A percentile compares a stretch with the other conserved stretches of the same genome.
Conservation (phyloP, 768 basidiomycete species). For the Suillus lakei region DNA sequence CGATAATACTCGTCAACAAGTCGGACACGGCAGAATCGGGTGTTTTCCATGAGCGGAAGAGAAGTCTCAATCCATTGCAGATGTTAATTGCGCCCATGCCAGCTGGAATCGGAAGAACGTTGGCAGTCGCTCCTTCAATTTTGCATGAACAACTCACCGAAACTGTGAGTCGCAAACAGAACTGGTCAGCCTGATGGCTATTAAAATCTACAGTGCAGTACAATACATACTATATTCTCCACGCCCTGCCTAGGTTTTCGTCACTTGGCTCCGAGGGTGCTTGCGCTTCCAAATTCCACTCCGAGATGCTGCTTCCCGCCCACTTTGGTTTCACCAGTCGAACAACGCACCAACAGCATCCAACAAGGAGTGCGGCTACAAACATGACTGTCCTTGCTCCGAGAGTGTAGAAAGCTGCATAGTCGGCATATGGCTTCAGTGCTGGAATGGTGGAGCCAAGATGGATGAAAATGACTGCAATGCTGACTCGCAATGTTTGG, state of each 20-base stretch:
- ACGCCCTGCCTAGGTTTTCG: neutral
- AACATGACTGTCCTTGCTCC: neutral
- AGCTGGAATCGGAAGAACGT: neutral
- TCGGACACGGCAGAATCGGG: no score
- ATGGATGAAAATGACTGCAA: neutral
- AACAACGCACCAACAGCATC: neutral
- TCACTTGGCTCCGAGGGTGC: neutral
- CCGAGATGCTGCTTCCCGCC: neutral
- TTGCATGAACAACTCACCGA: neutral
- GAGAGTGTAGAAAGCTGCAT: neutral
- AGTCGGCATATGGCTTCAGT: neutral
- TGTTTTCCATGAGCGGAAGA: neutral
- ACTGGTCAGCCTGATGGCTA: neutral
- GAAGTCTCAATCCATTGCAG: neutral
- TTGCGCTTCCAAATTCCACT: neutral
- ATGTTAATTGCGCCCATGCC: neutral
- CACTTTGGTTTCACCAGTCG: neutral
- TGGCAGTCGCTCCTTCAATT: neutral
- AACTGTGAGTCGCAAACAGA: neutral
- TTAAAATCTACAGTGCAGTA: neutral
- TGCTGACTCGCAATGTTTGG: neutral
- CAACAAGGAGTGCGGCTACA: neutral
- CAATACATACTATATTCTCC: neutral
- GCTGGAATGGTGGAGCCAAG: neutral
- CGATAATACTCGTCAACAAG: fast-evolving